Evolutionary conservation across 2,329 filamentous ascomycete genomes (phyloP).

Genomic region (Zymoseptoria crescenta): DNA sequence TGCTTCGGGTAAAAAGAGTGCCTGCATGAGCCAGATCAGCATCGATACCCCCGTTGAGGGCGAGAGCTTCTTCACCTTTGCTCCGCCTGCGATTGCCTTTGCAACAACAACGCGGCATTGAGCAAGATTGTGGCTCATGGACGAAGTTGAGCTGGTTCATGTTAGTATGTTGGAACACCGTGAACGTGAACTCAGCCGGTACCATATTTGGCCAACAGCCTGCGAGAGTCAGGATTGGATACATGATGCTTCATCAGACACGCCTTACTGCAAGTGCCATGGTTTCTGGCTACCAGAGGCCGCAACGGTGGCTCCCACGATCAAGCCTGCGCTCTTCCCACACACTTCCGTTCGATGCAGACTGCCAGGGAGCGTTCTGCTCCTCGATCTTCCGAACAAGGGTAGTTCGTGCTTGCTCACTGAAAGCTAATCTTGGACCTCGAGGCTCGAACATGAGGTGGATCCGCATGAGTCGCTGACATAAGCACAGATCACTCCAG

Average conservation of each 20-base stretch:
- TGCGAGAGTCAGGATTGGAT: conserved; percentile 31
- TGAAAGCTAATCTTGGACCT: background rate
- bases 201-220: conserved; percentile 81
- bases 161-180: background rate
- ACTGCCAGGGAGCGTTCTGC: background rate
- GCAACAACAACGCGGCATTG: conserved; percentile 66
- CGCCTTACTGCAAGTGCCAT: background rate
- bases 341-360: background rate
- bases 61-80: conserved; percentile 50
- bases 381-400: no score
- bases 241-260: background rate
- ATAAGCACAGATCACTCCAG: background rate
- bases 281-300: background rate
- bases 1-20: conserved; percentile 87
- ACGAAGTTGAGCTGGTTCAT: conserved; percentile 54
- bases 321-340: background rate
- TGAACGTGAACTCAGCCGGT: background rate
- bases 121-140: conserved; percentile 67
- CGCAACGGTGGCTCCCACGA: background rate
- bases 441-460: background rate
- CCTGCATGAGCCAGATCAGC: conserved; percentile 35
- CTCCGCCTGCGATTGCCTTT: conserved; percentile 67
- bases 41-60: background rate
- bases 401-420: background rate
- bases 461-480: background rate